A percentile compares a stretch with the other conserved stretches of the same genome.
These are phyloP conservation scores for Barnettozyma hawaiiensis DNA, from an alignment of 1,139 yeast species.

Conservation along the genomic window DNA sequence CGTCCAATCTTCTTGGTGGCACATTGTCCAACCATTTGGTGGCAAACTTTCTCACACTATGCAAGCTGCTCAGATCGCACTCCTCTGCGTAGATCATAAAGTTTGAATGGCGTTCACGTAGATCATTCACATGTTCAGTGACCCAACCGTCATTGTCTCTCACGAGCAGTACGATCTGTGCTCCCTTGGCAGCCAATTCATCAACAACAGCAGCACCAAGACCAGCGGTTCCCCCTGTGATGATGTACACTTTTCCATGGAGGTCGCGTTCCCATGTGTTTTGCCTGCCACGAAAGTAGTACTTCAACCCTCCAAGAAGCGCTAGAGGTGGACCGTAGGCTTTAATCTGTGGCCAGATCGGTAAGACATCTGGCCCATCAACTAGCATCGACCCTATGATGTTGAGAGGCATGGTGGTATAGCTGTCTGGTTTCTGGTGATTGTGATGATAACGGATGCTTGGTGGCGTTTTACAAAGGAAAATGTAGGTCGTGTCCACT, in stretches of 20 bases:
- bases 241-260: slow-evolving; percentile 82
- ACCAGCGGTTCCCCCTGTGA: slow-evolving; percentile 91
- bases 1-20: slow-evolving; percentile 88
- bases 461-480: neutral
- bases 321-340: slow-evolving; percentile 47
- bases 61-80: slow-evolving; percentile 71
- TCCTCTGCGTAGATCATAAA: slow-evolving; percentile 80
- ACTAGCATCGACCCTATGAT: slow-evolving; percentile 57
- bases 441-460: neutral
- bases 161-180: slow-evolving; percentile 75
- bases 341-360: slow-evolving; percentile 61
- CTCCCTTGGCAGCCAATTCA: slow-evolving; percentile 76
- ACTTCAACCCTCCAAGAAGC: slow-evolving; percentile 48
- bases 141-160: slow-evolving; percentile 66
- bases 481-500: no score
- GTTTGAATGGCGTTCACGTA: slow-evolving; percentile 66
- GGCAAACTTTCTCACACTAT: slow-evolving; percentile 83
- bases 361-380: slow-evolving; percentile 71
- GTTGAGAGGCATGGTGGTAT: slow-evolving; percentile 70
- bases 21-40: slow-evolving; percentile 89
- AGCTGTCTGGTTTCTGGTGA: neutral
- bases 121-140: slow-evolving; percentile 69
- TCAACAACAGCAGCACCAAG: slow-evolving; percentile 72
- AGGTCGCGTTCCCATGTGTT: slow-evolving; percentile 91
- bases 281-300: slow-evolving; percentile 67